Conservation (phyloP, 2,329 filamentous ascomycete genomes). For the Paraphaeosphaeria sporulosa region DNA sequence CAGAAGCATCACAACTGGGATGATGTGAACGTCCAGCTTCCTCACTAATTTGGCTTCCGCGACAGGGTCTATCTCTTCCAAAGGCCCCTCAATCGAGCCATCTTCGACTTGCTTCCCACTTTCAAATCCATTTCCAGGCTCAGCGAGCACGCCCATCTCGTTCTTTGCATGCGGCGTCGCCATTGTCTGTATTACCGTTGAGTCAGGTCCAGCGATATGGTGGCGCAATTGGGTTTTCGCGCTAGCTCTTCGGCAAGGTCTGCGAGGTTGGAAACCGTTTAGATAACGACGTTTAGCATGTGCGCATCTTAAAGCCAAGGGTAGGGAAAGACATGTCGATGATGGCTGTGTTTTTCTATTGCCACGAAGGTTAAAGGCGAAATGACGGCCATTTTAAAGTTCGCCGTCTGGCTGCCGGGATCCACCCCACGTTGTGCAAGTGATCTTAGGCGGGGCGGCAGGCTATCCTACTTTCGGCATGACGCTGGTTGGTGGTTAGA, state of each 20-base stretch:
- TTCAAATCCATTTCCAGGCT: slow-evolving; percentile 21
- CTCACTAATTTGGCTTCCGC: slow-evolving; percentile 65
- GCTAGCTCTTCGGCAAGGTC: background rate
- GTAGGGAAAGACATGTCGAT: slow-evolving; percentile 30
- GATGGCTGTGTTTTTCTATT: background rate
- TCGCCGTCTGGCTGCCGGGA: slow-evolving; percentile 13
- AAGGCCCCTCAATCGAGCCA: slow-evolving; percentile 31
- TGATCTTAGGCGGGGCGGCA: slow-evolving; percentile 3
- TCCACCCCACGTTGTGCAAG: slow-evolving; percentile 14
- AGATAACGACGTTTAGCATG: slow-evolving; percentile 6
- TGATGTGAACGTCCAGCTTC: slow-evolving; percentile 70
- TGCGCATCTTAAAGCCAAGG: slow-evolving; percentile 27
- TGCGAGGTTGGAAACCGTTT: background rate
- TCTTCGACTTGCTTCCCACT: slow-evolving; percentile 21
- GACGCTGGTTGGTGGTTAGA: slow-evolving; percentile 25
- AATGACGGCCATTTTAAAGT: slow-evolving; percentile 29
- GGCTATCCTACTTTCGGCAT: slow-evolving; percentile 23
- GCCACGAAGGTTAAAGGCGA: slow-evolving; percentile 21
- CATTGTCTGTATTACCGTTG: background rate
- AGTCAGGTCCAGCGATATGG: slow-evolving; percentile 1
- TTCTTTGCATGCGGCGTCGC: background rate
- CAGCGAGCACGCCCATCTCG: background rate
- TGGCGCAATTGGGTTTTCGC: background rate
- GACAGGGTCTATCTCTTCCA: slow-evolving; percentile 47
- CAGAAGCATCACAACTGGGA: slow-evolving; percentile 72